Conservation (phyloP, 352 stramenopile genomes). For the Phytophthora rubi region DNA sequence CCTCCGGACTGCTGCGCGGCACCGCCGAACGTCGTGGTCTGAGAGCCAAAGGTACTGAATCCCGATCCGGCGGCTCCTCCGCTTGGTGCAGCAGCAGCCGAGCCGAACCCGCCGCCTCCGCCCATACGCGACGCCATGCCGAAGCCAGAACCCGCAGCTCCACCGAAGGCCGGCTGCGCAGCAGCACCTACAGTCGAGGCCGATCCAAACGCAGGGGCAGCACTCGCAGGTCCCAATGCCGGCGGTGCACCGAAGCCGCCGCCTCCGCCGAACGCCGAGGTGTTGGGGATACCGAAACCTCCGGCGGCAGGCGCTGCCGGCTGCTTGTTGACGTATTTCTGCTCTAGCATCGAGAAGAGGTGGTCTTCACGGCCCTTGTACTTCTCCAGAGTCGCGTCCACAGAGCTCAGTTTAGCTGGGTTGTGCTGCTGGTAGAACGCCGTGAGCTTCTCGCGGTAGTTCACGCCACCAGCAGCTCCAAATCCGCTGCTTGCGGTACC, state of each 20-base stretch:
- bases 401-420: constrained; percentile 68
- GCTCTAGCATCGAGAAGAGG: constrained; percentile 77
- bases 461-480: constrained; percentile 34
- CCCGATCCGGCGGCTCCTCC: constrained; percentile 37
- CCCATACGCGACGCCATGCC: constrained; percentile 36
- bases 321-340: constrained; percentile 69
- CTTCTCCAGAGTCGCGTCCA: constrained; percentile 74
- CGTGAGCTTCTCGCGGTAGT: constrained; percentile 63
- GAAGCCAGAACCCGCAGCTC: constrained; percentile 29
- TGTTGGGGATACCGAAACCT: constrained; percentile 52
- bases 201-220: constrained; percentile 56
- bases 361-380: constrained; percentile 75
- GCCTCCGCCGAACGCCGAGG: constrained; percentile 42
- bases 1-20: constrained; percentile 26
- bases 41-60: constrained; percentile 52
- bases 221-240: constrained; percentile 45
- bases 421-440: constrained; percentile 84
- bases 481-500: constrained; percentile 41
- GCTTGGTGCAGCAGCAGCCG: constrained; percentile 30
- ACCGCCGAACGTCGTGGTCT: constrained; percentile 44
- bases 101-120: constrained; percentile 39
- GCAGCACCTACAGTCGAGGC: constrained; percentile 47
- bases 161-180: constrained; percentile 45
- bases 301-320: constrained; percentile 25
- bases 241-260: constrained; percentile 60